Percentiles rank a stretch among this genome's conserved stretches.
phyloP scores from a whole-genome alignment of 345 rosid genomes.

The Gossypium longicalyx region DNA sequence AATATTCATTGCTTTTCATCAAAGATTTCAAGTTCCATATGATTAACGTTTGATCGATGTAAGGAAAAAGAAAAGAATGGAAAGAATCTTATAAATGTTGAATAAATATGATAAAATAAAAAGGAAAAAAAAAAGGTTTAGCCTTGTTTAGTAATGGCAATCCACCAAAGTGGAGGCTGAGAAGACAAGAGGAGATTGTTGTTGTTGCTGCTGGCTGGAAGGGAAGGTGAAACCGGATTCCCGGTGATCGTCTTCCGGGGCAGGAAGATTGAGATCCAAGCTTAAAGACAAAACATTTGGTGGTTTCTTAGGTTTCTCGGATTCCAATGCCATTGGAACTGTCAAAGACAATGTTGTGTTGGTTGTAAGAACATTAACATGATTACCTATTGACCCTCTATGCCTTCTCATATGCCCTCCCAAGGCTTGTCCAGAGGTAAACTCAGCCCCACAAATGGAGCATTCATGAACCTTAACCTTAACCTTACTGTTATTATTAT shows the following conservation, averaged over 20 bases:
- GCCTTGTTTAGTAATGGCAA: constrained; percentile 72
- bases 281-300: constrained; percentile 59
- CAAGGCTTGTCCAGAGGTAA: constrained; percentile 90
- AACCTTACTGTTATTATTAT: constrained; percentile 22
- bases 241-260: constrained; percentile 68
- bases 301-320: constrained; percentile 35
- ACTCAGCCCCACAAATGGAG: constrained; percentile 83
- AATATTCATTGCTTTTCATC: background rate
- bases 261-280: constrained; percentile 97
- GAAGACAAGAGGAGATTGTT: constrained; percentile 50
- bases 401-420: constrained; percentile 99
- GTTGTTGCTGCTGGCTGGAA: constrained; percentile 39
- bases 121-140: background rate
- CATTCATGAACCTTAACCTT: constrained; percentile 93
- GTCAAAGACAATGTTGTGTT: constrained; percentile 41
- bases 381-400: constrained; percentile 35
- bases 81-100: constrained; percentile 10
- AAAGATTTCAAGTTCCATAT: constrained; percentile 6
- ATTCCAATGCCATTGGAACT: constrained; percentile 33
- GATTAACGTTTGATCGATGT: background rate
- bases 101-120: background rate
- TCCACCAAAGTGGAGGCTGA: constrained; percentile 86
- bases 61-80: constrained; percentile 16
- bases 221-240: constrained; percentile 44
- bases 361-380: constrained; percentile 17